phyloP scores from a whole-genome alignment of 257 asterid species.

The Apocynum venetum region DNA sequence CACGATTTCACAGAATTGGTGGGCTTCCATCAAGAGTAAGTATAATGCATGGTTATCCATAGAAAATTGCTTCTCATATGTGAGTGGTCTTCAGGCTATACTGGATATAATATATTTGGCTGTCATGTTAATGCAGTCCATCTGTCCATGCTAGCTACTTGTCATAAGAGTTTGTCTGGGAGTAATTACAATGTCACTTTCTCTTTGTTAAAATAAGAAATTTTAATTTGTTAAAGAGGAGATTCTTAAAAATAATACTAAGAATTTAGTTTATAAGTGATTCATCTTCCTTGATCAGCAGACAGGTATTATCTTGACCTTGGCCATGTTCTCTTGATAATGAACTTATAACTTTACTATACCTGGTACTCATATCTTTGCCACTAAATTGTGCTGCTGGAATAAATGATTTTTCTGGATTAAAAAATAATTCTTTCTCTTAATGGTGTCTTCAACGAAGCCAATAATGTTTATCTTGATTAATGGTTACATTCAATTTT shows the following conservation, averaged over 20 bases:
- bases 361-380: background rate
- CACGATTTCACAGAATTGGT: slow-evolving; percentile 89
- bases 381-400: background rate
- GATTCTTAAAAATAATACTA: background rate
- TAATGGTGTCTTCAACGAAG: background rate
- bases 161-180: background rate
- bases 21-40: slow-evolving; percentile 98
- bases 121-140: background rate
- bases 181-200: background rate
- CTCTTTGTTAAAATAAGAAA: background rate
- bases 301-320: background rate
- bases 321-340: background rate
- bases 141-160: background rate
- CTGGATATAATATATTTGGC: background rate
- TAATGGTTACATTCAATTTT: background rate
- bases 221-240: background rate
- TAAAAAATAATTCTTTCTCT: background rate
- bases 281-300: background rate
- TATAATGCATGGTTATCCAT: slow-evolving; percentile 14
- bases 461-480: background rate
- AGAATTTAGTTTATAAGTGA: background rate
- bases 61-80: slow-evolving; percentile 17
- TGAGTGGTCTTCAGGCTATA: background rate
- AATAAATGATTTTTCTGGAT: background rate
- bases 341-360: background rate